A percentile compares a stretch with the other conserved stretches of the same genome.
phyloP scores from a whole-genome alignment of 352 stramenopile genomes.

The Phytophthora crassamura region DNA sequence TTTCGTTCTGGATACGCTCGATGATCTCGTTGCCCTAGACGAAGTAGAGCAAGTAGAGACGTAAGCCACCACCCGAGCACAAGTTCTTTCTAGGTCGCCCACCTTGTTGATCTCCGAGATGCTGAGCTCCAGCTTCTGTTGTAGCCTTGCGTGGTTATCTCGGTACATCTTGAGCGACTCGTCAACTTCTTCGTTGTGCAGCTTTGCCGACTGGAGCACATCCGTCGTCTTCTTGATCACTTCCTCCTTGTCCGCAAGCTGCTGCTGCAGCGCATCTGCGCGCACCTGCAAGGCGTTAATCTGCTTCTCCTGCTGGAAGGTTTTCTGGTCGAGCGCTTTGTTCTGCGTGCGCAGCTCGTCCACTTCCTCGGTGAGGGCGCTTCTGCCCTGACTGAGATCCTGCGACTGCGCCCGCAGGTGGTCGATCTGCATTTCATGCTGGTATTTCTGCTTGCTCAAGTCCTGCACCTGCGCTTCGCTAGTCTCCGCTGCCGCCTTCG shows the following conservation, averaged over 20 bases:
- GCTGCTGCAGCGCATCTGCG: constrained; percentile 70
- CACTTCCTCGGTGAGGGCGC: constrained; percentile 51
- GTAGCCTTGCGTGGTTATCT: constrained; percentile 80
- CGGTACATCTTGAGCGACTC: constrained; percentile 90
- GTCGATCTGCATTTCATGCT: constrained; percentile 80
- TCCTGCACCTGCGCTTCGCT: constrained; percentile 63
- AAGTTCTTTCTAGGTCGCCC: too few relatives aligned
- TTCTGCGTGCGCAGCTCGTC: constrained; percentile 68
- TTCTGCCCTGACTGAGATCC: constrained; percentile 59
- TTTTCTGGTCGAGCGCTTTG: constrained; percentile 82
- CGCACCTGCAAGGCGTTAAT: constrained; percentile 83
- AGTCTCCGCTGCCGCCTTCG: constrained; percentile 53
- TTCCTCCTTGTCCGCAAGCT: constrained; percentile 81
- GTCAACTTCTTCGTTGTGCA: constrained; percentile 85
- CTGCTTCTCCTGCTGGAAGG: constrained; percentile 86
- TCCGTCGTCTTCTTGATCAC: constrained; percentile 79
- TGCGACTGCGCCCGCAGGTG: constrained; percentile 69
- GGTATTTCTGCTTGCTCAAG: constrained; percentile 78
- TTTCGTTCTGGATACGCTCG: constrained; percentile 88
- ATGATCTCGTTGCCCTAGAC: constrained; percentile 90
- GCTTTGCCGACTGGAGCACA: constrained; percentile 66
- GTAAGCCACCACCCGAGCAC: neutral
- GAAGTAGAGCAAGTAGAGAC: neutral
- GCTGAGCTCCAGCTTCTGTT: constrained; percentile 90
- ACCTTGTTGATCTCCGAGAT: constrained; percentile 94